phyloP scores from a whole-genome alignment of 371 early-diverging fungal species.

The Parasitella parasitica region DNA sequence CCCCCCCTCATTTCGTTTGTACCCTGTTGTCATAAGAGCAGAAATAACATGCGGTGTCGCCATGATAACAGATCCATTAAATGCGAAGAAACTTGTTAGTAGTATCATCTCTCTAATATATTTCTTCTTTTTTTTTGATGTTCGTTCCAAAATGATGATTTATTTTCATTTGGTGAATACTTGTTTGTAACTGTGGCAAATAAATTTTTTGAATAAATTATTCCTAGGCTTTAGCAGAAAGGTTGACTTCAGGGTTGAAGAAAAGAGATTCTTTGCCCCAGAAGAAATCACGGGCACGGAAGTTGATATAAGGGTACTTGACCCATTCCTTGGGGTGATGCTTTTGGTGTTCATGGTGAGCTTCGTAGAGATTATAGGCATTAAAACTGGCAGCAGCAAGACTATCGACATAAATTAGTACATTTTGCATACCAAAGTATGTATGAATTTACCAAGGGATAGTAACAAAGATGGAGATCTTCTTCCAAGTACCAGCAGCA shows the following conservation, averaged over 20 bases:
- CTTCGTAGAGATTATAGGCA: slow-evolving; percentile 42
- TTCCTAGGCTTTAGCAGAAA: slow-evolving; percentile 30
- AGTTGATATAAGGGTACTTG: slow-evolving; percentile 50
- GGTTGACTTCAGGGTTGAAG: slow-evolving; percentile 55
- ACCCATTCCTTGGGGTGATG: slow-evolving; percentile 47
- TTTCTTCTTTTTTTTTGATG: background rate
- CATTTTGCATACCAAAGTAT: background rate
- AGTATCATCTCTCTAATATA: background rate
- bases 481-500: slow-evolving; percentile 53
- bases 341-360: slow-evolving; percentile 40
- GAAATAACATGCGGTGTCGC: too few species aligned
- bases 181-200: too few species aligned
- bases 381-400: slow-evolving; percentile 44
- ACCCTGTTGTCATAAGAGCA: too few species aligned
- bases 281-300: slow-evolving; percentile 42
- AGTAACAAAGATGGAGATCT: slow-evolving; percentile 47
- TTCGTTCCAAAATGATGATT: background rate
- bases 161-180: background rate
- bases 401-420: slow-evolving; percentile 14
- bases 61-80: too few species aligned
- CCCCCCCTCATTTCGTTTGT: too few species aligned
- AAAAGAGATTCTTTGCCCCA: slow-evolving; percentile 52
- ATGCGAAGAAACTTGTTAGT: too few species aligned
- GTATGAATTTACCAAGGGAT: slow-evolving; percentile 56
- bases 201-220: slow-evolving; percentile 1